Conservation (phyloP, 257 asterid species). For the Solanum corneliomulleri region DNA sequence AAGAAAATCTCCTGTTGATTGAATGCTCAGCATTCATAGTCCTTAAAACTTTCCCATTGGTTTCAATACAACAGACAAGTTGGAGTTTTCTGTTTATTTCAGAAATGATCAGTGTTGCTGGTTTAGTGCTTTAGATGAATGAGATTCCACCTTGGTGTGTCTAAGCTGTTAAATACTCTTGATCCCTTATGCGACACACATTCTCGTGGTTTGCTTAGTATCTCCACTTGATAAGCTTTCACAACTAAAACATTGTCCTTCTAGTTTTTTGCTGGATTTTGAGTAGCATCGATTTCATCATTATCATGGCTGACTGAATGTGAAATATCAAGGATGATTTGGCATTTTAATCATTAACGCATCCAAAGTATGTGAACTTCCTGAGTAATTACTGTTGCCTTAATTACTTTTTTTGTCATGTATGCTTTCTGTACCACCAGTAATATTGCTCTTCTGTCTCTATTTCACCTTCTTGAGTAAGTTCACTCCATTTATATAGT, state of each 20-base stretch:
- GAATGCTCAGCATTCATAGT: background rate
- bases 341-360: background rate
- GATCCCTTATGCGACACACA: background rate
- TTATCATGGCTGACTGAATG: background rate
- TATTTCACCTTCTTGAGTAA: background rate
- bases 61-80: background rate
- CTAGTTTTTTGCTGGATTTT: background rate
- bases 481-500: background rate
- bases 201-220: background rate
- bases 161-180: background rate
- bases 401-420: background rate
- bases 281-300: background rate
- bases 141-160: background rate
- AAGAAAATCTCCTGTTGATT: background rate
- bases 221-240: background rate
- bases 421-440: background rate
- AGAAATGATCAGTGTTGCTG: background rate
- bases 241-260: background rate
- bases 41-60: background rate
- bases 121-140: background rate
- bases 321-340: background rate
- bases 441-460: background rate
- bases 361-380: background rate
- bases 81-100: background rate
- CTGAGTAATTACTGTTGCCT: background rate